Percentiles rank a stretch among this genome's conserved stretches.
phyloP scores from a whole-genome alignment of 2,329 filamentous ascomycete genomes.

The Fusarium robinianum region DNA sequence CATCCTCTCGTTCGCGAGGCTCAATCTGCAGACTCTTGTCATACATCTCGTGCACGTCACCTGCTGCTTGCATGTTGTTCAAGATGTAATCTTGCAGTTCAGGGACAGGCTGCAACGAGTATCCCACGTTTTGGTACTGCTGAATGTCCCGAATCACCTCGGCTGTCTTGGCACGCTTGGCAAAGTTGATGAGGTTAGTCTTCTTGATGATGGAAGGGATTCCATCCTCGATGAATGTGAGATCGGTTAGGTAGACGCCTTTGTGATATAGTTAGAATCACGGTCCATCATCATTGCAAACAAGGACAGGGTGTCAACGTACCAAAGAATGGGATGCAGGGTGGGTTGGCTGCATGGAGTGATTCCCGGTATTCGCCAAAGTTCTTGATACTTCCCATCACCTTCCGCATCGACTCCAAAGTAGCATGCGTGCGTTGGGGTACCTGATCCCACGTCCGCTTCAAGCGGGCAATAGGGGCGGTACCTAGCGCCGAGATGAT shows the following conservation, averaged over 20 bases:
- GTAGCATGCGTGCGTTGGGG: conserved; percentile 80
- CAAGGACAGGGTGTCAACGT: conserved; percentile 38
- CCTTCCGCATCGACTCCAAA: conserved; percentile 86
- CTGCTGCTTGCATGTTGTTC: conserved; percentile 92
- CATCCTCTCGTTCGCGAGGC: conserved; percentile 93
- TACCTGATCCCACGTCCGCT: conserved; percentile 92
- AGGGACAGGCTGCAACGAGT: conserved; percentile 82
- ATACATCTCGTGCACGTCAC: conserved; percentile 99
- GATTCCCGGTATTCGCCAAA: conserved; percentile 96
- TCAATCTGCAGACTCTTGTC: conserved; percentile 93
- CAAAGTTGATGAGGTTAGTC: conserved; percentile 96
- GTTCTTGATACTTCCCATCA: conserved; percentile 98
- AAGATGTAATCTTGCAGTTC: conserved; percentile 97
- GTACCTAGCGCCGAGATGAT: conserved; percentile 96
- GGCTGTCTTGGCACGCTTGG: conserved; percentile 95
- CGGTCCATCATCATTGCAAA: neutral
- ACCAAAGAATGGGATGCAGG: conserved; percentile 98
- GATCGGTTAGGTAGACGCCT: conserved; percentile 95
- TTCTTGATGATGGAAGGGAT: conserved; percentile 97
- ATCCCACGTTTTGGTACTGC: conserved; percentile 98
- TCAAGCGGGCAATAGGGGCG: conserved; percentile 90
- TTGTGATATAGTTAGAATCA: conserved; percentile 8
- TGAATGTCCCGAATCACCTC: conserved; percentile 99
- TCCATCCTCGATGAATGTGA: conserved; percentile 98
- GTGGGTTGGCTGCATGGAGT: conserved; percentile 88